Base-by-base conservation (phyloP, 306 rosid species). In the Quercus berberidifolia region DNA sequence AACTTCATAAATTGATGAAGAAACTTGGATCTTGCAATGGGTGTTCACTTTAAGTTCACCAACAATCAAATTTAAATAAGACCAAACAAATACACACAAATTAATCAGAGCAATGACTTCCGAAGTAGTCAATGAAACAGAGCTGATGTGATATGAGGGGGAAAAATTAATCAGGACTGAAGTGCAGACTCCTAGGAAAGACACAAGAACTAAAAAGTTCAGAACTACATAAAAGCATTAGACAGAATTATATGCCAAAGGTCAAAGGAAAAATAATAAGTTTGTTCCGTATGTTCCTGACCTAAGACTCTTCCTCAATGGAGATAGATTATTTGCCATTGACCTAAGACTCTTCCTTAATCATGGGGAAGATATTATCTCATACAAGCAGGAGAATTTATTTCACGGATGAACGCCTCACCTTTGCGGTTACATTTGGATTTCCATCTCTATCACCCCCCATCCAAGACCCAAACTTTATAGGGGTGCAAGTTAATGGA, bases 361-460 rank as follows among this genome's bases (percentile, higher is more conserved):
- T 64, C 70, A 28, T 28, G 46, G 43, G 46, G 18, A 17, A 3
- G 5, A 64, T 64, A 64, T 28, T 14, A 64, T 30, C 23, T 26
- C 46, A 64, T 64, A 17, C 31, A 20, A 23, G 65, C 26, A 23
- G 65, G 23, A 59, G 70, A 30, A 64, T 28, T 30, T 41, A 64
- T 64, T 17, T 67, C 52, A 33, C 3, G 4, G 26, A 67, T 18
- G 52, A 38, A 67, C 28, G n/a, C 80, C 81, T 74, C 43, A 94
- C 98, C 94, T 92, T 90, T 23, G 98, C 90, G 19, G 98, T 94
- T 55, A 94, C 98, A 68, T 92, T 92, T 43, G 98, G 98, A 82
- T 94, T 94, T 80, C 98, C 98, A 88, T 94, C 98, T 86, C 98
- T 88, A 78, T 92, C 98, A 77, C 98, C 98, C 74, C 97, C 97